Base-by-base conservation (phyloP, 805 yeast species). In the Tetrapisispora nanseiensis region DNA sequence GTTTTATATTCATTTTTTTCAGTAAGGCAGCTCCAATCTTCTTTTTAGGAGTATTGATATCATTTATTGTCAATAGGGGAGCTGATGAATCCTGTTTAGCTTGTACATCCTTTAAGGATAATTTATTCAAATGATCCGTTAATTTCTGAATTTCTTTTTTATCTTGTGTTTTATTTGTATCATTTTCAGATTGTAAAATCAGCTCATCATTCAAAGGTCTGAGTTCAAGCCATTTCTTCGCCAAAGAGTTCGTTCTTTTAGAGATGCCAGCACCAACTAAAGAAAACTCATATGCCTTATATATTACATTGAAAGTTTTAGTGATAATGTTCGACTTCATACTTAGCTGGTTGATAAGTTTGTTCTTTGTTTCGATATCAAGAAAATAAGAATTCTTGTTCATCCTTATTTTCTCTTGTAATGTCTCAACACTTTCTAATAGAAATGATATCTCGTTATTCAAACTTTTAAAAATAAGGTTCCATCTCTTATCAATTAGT, bases 401-500 rank as follows among this genome's bases (percentile, higher is more conserved):
- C 9, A 34, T 38, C 10, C 26, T 19, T 15, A 47, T 31, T 33
- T 49, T 53, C 15, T 39, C 33, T 24, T 44, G 48, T 24, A 47
- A 33, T 10, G 45, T 46, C 16, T 53, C 49, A 19, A 63, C 42
- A 26, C 46, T 54, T 18, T 49, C 44, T 23, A 63, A 42, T 24
- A 59, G 45, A 31, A 46, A 58, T 1, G 56, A 51, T 4, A 71
- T 53, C 46, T 76, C 76, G 3, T 62, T 55, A 34, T 75, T 63
- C 40, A 79, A 54, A 44, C 66, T 71, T 22, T 61, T 61, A 46
- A 79, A 77, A 2, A 78, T 63, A 20, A 69, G 69, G 47, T 66
- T 61, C 85, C 86, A 80, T 52, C 76, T 68, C 23, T 62, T 55
- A 45, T 76, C 80, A 4, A 80, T 66, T 23, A 72, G 49, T 33